These are phyloP conservation scores for Apiotrichum brassicae DNA, from an alignment of 1,284 basidiomycete genomes.

Conservation along the genomic window DNA sequence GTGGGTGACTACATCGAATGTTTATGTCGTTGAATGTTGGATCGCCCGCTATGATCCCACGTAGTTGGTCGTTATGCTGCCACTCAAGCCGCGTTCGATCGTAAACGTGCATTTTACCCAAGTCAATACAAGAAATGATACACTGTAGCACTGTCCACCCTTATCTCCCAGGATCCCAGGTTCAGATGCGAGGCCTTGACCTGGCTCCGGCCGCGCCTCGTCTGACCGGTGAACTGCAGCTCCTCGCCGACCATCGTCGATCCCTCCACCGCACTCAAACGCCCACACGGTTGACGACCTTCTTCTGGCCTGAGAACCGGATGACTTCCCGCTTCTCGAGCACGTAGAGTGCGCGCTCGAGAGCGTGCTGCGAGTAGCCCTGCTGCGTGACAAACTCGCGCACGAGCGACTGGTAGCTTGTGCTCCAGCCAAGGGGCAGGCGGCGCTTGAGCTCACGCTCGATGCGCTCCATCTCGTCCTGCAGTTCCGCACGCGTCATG, in stretches of 20 bases:
- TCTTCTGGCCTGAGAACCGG: slow-evolving; percentile 70
- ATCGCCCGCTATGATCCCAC: no score
- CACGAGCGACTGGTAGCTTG: slow-evolving; percentile 88
- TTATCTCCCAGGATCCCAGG: not conserved
- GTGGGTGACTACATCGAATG: no score
- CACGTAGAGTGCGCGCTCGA: slow-evolving; percentile 86
- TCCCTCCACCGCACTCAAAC: slow-evolving; percentile 26
- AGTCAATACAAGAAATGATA: slow-evolving; percentile 6
- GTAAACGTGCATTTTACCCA: slow-evolving; percentile 4
- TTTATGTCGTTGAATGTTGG: no score
- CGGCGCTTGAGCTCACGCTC: slow-evolving; percentile 84
- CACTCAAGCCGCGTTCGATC: no score
- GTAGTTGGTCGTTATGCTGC: no score
- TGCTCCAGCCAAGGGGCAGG: slow-evolving; percentile 93
- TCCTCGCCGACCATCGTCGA: no score
- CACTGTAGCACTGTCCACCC: not conserved
- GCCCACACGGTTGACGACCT: slow-evolving; percentile 41
- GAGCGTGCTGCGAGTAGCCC: slow-evolving; percentile 81
- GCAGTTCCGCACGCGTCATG: slow-evolving; percentile 82
- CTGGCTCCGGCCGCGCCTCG: no score
- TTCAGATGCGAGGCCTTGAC: no score
- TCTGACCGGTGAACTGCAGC: no score
- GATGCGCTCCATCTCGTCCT: slow-evolving; percentile 88
- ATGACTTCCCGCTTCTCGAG: slow-evolving; percentile 94
- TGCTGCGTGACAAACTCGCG: slow-evolving; percentile 92